Conservation (phyloP, 257 asterid genomes). For the Scutellaria barbata region DNA sequence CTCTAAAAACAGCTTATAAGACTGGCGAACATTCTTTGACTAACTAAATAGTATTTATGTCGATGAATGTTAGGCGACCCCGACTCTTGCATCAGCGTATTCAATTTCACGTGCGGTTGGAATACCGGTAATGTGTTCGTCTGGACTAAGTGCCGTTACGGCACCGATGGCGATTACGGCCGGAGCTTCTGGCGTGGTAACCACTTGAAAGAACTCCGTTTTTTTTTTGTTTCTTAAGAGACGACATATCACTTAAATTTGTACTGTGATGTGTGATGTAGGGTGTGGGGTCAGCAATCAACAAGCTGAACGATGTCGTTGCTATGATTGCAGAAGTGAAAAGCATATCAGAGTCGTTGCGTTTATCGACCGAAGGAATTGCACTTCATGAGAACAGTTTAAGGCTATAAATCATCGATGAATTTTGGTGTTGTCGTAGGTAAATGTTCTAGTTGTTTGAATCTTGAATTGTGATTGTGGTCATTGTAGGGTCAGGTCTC, state of each 20-base stretch:
- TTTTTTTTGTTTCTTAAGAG: background rate
- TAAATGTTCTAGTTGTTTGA: background rate
- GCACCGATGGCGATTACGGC: constrained; percentile 94
- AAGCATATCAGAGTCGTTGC: constrained; percentile 66
- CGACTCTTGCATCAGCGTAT: constrained; percentile 88
- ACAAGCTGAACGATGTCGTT: constrained; percentile 84
- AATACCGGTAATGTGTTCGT: constrained; percentile 87
- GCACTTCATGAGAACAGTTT: constrained; percentile 40
- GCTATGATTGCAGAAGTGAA: constrained; percentile 94
- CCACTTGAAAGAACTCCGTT: constrained; percentile 2
- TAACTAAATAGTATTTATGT: constrained; percentile 14
- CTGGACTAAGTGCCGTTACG: constrained; percentile 87
- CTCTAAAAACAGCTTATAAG: too few relatives aligned
- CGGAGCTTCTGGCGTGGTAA: constrained; percentile 94
- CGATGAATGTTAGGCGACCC: constrained; percentile 62
- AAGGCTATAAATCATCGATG: constrained; percentile 36
- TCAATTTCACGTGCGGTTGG: constrained; percentile 81
- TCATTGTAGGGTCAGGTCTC: background rate
- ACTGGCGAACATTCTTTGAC: background rate
- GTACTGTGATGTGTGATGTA: constrained; percentile 27
- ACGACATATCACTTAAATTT: background rate
- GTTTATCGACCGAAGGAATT: constrained; percentile 36
- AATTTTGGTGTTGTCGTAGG: background rate
- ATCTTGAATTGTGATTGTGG: background rate
- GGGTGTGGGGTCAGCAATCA: constrained; percentile 96